Evolutionary conservation across 2,329 filamentous ascomycete species (phyloP).

Genomic region (Fusarium camptoceras): DNA sequence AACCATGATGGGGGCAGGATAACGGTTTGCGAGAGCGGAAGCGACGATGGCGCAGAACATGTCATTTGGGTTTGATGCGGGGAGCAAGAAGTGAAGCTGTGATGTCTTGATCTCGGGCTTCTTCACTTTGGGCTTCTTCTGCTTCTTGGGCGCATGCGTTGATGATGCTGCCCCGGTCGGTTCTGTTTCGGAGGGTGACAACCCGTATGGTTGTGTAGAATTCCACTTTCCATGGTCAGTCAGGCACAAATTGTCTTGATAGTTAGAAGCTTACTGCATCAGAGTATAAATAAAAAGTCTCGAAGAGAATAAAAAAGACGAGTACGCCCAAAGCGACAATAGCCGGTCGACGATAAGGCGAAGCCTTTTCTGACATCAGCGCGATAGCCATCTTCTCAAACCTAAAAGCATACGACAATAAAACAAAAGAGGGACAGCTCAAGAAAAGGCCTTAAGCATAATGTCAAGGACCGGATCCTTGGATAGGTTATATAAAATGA

Average conservation of each 20-base stretch:
- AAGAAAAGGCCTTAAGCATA: constrained; percentile 6
- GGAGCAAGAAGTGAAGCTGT: constrained; percentile 54
- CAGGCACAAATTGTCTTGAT: background rate
- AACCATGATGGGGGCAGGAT: constrained; percentile 53
- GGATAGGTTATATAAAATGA: constrained; percentile 5
- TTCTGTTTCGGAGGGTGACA: constrained; percentile 10
- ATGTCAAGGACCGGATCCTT: background rate
- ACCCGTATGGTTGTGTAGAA: constrained; percentile 13
- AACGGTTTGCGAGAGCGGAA: constrained; percentile 54
- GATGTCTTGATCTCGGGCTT: constrained; percentile 42
- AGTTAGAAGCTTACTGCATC: constrained; percentile 10
- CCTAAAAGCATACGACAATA: too few relatives aligned
- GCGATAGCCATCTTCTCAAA: constrained; percentile 16
- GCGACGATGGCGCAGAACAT: constrained; percentile 55
- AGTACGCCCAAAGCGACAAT: constrained; percentile 7
- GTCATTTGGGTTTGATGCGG: constrained; percentile 53
- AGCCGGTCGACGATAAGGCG: constrained; percentile 19
- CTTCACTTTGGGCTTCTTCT: background rate
- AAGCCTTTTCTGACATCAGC: constrained; percentile 17
- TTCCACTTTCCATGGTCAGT: constrained; percentile 22
- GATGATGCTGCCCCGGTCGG: constrained; percentile 19
- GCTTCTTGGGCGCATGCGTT: constrained; percentile 12
- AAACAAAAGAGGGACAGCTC: background rate
- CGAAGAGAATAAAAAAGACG: constrained; percentile 25
- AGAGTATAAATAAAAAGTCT: constrained; percentile 25